Evolutionary conservation across 106 monocot species (phyloP).

Genomic region (Acanthochlamys bracteata): DNA sequence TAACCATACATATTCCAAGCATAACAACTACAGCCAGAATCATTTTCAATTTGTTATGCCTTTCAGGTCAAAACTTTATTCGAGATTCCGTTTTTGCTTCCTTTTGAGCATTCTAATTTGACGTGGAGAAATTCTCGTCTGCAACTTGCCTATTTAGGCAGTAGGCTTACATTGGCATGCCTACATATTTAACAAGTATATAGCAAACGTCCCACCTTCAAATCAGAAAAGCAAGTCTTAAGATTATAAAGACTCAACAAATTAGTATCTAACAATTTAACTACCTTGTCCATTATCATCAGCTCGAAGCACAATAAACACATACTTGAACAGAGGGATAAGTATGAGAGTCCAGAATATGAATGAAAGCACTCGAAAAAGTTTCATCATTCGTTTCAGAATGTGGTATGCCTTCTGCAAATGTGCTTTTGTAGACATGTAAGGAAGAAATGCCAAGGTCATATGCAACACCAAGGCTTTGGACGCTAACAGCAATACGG

Average conservation of each 20-base stretch:
- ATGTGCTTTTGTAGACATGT: slow-evolving; percentile 41
- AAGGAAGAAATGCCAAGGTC: slow-evolving; percentile 43
- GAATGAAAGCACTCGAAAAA: slow-evolving; percentile 35
- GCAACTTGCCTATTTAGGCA: slow-evolving; percentile 42
- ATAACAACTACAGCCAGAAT: slow-evolving; percentile 31
- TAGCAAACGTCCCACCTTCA: slow-evolving; percentile 48
- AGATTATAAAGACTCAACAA: too few relatives aligned
- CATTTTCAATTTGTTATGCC: slow-evolving; percentile 31
- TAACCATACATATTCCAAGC: slow-evolving; percentile 53
- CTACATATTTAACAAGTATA: slow-evolving; percentile 45
- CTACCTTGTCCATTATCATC: slow-evolving; percentile 47
- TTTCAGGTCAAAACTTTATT: slow-evolving; percentile 27
- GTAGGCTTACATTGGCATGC: slow-evolving; percentile 43
- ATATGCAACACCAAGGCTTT: slow-evolving; percentile 43
- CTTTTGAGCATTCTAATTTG: slow-evolving; percentile 19
- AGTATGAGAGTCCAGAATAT: slow-evolving; percentile 49
- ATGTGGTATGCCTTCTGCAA: slow-evolving; percentile 35
- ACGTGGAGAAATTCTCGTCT: slow-evolving; percentile 47
- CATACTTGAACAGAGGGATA: slow-evolving; percentile 39
- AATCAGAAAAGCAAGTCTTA: too few relatives aligned
- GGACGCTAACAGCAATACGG: slow-evolving; percentile 29
- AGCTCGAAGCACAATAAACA: slow-evolving; percentile 43
- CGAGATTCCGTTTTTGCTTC: slow-evolving; percentile 15
- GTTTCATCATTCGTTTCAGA: slow-evolving; percentile 32
- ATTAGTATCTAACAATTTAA: neutral